A percentile compares a stretch with the other conserved stretches of the same genome.
Conservation (phyloP, 1,139 yeast genomes). For the Protomyces inundatus region DNA sequence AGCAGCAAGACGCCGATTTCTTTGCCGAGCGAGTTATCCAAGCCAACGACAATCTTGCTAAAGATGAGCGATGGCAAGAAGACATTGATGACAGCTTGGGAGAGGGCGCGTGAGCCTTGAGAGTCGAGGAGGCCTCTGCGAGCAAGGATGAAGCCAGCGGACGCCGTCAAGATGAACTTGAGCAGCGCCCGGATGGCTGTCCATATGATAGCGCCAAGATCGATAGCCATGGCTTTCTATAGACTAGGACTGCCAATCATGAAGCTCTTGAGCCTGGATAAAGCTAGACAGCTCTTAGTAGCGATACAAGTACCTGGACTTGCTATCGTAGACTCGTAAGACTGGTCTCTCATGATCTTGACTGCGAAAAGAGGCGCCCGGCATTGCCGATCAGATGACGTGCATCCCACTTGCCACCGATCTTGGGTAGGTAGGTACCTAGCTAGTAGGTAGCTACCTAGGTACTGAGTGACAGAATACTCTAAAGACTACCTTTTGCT, state of each 20-base stretch:
- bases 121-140: constrained; percentile 14
- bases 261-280: background rate
- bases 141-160: constrained; percentile 12
- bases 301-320: too few relatives aligned
- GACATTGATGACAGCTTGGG: constrained; percentile 42
- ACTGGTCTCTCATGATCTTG: too few relatives aligned
- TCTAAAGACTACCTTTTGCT: too few relatives aligned
- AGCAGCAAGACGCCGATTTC: constrained; percentile 68
- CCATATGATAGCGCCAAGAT: constrained; percentile 20
- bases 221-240: constrained; percentile 2
- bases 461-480: too few relatives aligned
- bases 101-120: constrained; percentile 15
- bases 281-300: too few relatives aligned
- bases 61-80: constrained; percentile 76
- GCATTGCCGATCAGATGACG: too few relatives aligned
- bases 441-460: too few relatives aligned
- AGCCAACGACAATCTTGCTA: constrained; percentile 63
- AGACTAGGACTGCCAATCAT: too few relatives aligned
- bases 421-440: too few relatives aligned
- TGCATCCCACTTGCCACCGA: too few relatives aligned
- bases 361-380: too few relatives aligned
- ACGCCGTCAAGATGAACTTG: constrained; percentile 18
- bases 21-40: constrained; percentile 67
- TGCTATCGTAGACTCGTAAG: too few relatives aligned
- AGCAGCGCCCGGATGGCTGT: constrained; percentile 21